Evolutionary conservation across 176 grass and related monocot genomes (phyloP), one percentile per base, ranked within the genome.

Genomic region (Areca catechu): DNA sequence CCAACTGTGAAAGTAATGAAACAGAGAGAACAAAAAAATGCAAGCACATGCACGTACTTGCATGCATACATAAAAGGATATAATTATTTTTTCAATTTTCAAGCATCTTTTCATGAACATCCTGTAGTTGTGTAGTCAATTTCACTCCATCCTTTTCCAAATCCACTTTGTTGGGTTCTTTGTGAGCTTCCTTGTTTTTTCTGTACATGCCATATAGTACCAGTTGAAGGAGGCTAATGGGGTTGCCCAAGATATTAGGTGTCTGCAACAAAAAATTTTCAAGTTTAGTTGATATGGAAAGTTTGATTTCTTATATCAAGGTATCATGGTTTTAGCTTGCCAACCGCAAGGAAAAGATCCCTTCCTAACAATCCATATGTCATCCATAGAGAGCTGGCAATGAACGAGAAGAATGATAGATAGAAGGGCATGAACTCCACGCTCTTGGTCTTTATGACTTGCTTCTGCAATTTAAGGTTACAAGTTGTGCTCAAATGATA

Each of bases 361-460:
- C 20, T 73, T 67, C 74, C 83, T 48, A 93, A 48, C 56, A 93
- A 61, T 50, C 89, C 83, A 34, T 93, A 93, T 16, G 74, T 24
- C 67, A 73, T 65, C 89, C 89, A 93, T 19, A 67, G 55, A 69
- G 69, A 64, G 64, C 83, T 78, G 15, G 83, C 76, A 20, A 77
- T 56, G 57, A 93, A 81, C 62, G 77, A 84, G 70, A 87, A 93
- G 49, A 93, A 69, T 7, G 89, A 93, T 56, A 93, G 21, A 49
- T 88, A 73, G 80, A 88, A 88, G 51, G 89, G 89, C 89, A 93
- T 93, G 80, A 83, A 93, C 63, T 88, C 80, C 62, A 88, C 80
- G 56, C 89, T 93, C 50, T 84, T 93, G 6, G 83, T 88, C 83
- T 24, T 75, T 21, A 88, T 73, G 21, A 93, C 89, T 79, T 72